Percentiles rank a stretch among this genome's conserved stretches.
These are phyloP conservation scores for Lentinus polychrous DNA, from an alignment of 1,284 basidiomycete species.

Conservation along the genomic window DNA sequence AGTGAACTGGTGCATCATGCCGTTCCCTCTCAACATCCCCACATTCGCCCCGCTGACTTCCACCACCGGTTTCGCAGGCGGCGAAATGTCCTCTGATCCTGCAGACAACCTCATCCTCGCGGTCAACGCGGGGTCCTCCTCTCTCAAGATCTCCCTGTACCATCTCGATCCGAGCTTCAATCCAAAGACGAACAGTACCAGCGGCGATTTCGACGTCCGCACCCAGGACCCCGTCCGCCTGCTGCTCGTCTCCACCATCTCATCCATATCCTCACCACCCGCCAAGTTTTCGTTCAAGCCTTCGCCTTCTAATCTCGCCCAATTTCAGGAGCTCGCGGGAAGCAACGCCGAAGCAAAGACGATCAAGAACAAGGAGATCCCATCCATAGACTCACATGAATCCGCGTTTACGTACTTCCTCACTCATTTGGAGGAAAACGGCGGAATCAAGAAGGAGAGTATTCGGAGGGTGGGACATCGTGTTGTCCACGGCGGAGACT, in stretches of 20 bases:
- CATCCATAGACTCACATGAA: slow-evolving; percentile 45
- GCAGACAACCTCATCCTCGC: slow-evolving; percentile 41
- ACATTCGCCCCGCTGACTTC: too few relatives aligned
- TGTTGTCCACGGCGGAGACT: slow-evolving; percentile 81
- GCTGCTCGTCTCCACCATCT: slow-evolving; percentile 43
- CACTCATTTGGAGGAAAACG: slow-evolving; percentile 35
- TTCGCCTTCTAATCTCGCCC: slow-evolving; percentile 29
- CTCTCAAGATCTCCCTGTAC: slow-evolving; percentile 71
- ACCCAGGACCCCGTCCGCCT: slow-evolving; percentile 34
- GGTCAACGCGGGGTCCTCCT: slow-evolving; percentile 69
- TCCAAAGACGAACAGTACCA: slow-evolving; percentile 7
- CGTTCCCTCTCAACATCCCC: too few relatives aligned
- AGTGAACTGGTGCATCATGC: too few relatives aligned
- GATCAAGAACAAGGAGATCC: slow-evolving; percentile 31
- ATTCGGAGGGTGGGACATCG: slow-evolving; percentile 60
- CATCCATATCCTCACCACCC: slow-evolving; percentile 51
- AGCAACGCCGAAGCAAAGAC: slow-evolving; percentile 2
- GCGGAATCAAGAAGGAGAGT: slow-evolving; percentile 34
- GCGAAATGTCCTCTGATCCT: not conserved
- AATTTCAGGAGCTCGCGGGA: slow-evolving; percentile 17
- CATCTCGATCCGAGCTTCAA: slow-evolving; percentile 16
- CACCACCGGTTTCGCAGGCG: too few relatives aligned
- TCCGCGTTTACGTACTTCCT: slow-evolving; percentile 64
- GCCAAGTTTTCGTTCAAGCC: slow-evolving; percentile 32
- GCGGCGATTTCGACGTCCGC: not conserved